Base-by-base conservation (phyloP, 495 filamentous ascomycete species). In the Hypomontagnella monticulosa region DNA sequence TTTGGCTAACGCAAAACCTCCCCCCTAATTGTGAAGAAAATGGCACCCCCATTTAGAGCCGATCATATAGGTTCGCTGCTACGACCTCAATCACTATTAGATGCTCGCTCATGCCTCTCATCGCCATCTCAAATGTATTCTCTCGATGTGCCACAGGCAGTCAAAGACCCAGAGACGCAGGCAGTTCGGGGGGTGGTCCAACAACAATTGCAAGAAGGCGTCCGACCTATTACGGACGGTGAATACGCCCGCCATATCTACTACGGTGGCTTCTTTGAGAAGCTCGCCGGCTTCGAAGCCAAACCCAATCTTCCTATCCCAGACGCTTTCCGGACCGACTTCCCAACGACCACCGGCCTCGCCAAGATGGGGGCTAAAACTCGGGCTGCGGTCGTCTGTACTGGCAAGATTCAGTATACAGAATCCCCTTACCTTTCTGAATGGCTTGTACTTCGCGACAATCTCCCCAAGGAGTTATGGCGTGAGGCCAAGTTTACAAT, bases 1-100 rank as follows among this genome's bases (percentile, higher is more conserved):
- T 27, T 27, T 27, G 23, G 23, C 20, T 18, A 19, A 18, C 5
- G 23, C 15, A 43, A 14, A 43, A 11, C 4, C 2, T 16, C 15
- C 4, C 18, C 12, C 15, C 6, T 40, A 7, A 44, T 33, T 61
- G 51, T 54, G 14, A 53, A 12, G 3, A 59, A 62, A 32, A 79
- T 79, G 77, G 63, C 74, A 6, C 89, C 91, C 38, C 90, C 91
- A 20, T 93, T 93, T 75, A 85, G 90, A 67, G 90, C 90, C 46
- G 92, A 94, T 80, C 91, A 93, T 72, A 79, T 96, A 63, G 92
- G 92, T 57, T 93, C 90, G 36, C 84, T 94, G 18, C 83, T 93
- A 23, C 86, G 92, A 9, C 90, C 91, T 37, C 75, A 89, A 57
- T 70, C 83, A 23, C 85, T 95, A 6, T 80, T 93, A 37, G 77